These are phyloP conservation scores for Chaetomium globosum DNA, from an alignment of 2,329 filamentous ascomycete species.

Conservation along the genomic window DNA sequence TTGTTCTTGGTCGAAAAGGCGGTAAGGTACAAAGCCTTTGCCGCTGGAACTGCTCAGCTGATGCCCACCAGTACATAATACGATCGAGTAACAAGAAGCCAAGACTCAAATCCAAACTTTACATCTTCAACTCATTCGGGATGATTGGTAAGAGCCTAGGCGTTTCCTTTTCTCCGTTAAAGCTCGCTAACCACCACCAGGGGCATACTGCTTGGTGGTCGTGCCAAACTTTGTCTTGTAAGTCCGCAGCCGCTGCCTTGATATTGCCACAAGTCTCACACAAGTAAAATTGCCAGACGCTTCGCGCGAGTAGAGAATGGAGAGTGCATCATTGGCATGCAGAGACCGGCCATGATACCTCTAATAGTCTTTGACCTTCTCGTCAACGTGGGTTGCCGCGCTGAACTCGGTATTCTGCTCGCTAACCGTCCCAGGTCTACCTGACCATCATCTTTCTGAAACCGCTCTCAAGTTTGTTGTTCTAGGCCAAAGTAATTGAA, in stretches of 20 bases:
- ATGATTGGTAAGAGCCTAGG: conserved; percentile 51
- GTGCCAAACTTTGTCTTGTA: conserved; percentile 65
- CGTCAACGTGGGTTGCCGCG: conserved; percentile 52
- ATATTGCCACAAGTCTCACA: conserved; percentile 11
- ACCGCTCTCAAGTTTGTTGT: conserved; percentile 56
- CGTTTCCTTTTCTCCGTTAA: not conserved
- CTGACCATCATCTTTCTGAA: conserved; percentile 64
- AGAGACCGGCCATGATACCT: conserved; percentile 60
- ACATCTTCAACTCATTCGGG: conserved; percentile 63
- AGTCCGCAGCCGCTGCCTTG: conserved; percentile 34
- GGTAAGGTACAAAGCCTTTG: conserved; percentile 43
- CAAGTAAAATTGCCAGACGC: conserved; percentile 49
- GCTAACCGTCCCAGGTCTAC: conserved; percentile 49
- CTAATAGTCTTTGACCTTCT: conserved; percentile 63
- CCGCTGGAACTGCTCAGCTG: conserved; percentile 15
- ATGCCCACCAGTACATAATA: conserved; percentile 59
- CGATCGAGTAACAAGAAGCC: conserved; percentile 54
- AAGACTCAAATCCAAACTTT: conserved; percentile 60
- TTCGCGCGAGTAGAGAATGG: conserved; percentile 59
- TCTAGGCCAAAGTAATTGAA: not conserved
- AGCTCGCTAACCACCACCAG: conserved; percentile 39
- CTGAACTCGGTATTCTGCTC: not conserved
- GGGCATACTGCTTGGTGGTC: conserved; percentile 51
- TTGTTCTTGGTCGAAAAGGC: conserved; percentile 67
- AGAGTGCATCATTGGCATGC: conserved; percentile 64